A percentile compares a stretch with the other conserved stretches of the same genome.
phyloP scores from a whole-genome alignment of 177 flowering plant species.

The Vitis hybrid region DNA sequence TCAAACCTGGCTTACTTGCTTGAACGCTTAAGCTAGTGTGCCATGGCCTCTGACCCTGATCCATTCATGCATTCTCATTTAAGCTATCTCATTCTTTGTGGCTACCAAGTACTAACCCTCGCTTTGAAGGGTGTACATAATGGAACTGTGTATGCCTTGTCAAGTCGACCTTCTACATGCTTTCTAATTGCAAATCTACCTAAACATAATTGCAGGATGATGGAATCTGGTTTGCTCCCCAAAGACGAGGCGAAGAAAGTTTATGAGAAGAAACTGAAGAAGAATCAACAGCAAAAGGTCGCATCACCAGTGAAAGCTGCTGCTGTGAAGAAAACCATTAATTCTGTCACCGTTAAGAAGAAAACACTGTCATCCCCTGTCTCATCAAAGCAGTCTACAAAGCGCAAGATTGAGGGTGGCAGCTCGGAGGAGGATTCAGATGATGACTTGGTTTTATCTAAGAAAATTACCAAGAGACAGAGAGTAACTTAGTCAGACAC shows the following conservation, averaged over 20 bases:
- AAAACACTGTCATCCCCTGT: conserved; percentile 17
- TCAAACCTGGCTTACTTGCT: too few species aligned
- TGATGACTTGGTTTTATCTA: conserved; percentile 39
- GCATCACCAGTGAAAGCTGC: conserved; percentile 54
- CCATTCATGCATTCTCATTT: too few species aligned
- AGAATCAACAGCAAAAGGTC: conserved; percentile 45
- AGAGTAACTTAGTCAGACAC: conserved; percentile 18
- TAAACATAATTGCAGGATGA: conserved; percentile 61
- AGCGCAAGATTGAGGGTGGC: conserved; percentile 38
- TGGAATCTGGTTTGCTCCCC: conserved; percentile 85
- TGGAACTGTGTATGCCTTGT: too few species aligned
- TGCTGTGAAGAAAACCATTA: conserved; percentile 31
- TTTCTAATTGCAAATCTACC: not conserved
- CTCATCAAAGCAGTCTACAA: conserved; percentile 38
- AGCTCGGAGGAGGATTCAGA: conserved; percentile 38
- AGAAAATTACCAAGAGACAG: conserved; percentile 33
- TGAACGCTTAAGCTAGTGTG: too few species aligned
- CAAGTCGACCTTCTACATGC: too few species aligned
- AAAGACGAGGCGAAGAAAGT: conserved; percentile 61
- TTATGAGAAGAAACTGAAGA: conserved; percentile 63
- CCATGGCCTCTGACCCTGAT: too few species aligned
- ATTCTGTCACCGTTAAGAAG: conserved; percentile 39
- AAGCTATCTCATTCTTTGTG: too few species aligned
- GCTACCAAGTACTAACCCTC: too few species aligned
- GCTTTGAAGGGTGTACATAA: too few species aligned